Conservation (phyloP, 2,329 filamentous ascomycete species). For the Cladophialophora psammophila region DNA sequence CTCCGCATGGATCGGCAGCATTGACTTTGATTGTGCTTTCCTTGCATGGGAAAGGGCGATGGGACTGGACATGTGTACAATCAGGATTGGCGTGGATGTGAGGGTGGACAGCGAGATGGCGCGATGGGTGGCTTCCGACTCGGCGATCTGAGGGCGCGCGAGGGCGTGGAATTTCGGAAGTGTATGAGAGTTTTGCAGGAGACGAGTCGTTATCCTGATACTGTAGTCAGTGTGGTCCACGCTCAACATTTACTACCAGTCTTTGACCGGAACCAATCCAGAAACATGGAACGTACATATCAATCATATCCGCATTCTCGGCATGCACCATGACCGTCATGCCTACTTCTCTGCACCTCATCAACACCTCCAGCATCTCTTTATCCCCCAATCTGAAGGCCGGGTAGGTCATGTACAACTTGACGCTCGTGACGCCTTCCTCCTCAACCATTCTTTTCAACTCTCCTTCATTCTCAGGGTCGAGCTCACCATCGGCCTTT, state of each 20-base stretch:
- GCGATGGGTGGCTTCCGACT: constrained; percentile 58
- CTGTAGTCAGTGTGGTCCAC: constrained; percentile 41
- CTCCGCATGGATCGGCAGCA: constrained; percentile 63
- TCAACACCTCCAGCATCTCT: constrained; percentile 54
- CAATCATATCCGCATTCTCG: constrained; percentile 56
- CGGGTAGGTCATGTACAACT: constrained; percentile 59
- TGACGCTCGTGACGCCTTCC: constrained; percentile 55
- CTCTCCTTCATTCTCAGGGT: constrained; percentile 43
- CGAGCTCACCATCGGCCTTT: constrained; percentile 44
- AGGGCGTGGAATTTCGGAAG: constrained; percentile 53
- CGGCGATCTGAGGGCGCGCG: constrained; percentile 50
- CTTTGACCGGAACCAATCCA: not conserved
- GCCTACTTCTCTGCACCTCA: constrained; percentile 49
- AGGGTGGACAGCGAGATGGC: constrained; percentile 60
- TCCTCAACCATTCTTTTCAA: constrained; percentile 47
- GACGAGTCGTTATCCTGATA: constrained; percentile 36
- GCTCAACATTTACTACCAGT: not conserved
- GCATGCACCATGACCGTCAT: constrained; percentile 59
- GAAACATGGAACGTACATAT: constrained; percentile 34
- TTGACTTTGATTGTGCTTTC: constrained; percentile 56
- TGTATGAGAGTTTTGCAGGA: constrained; percentile 27
- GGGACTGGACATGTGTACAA: constrained; percentile 62
- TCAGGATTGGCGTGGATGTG: constrained; percentile 59
- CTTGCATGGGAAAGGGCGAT: constrained; percentile 59
- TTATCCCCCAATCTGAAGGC: constrained; percentile 51